Evolutionary conservation across 2,329 filamentous ascomycete species (phyloP).

Genomic region (Xylaria polymorpha): DNA sequence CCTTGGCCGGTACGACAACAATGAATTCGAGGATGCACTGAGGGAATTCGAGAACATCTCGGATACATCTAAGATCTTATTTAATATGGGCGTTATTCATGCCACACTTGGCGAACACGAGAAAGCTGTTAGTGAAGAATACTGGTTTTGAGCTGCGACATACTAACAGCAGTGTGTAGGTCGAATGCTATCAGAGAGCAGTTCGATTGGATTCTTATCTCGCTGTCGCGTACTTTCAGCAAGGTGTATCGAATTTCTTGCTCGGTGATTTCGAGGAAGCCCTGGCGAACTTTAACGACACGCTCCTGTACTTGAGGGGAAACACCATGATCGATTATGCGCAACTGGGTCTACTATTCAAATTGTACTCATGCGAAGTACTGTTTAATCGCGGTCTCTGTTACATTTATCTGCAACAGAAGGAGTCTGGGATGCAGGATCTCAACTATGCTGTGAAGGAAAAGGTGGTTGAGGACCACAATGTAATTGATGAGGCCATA

Average conservation of each 20-base stretch:
- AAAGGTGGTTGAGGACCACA: slow-evolving; percentile 95
- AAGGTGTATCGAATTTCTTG: slow-evolving; percentile 97
- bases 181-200: slow-evolving; percentile 93
- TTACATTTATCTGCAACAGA: slow-evolving; percentile 96
- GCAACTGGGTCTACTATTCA: slow-evolving; percentile 93
- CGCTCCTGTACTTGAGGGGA: slow-evolving; percentile 89
- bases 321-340: slow-evolving; percentile 99
- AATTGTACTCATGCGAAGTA: slow-evolving; percentile 96
- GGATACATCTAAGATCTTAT: slow-evolving; percentile 97
- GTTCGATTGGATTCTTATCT: slow-evolving; percentile 93
- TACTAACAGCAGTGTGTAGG: slow-evolving; percentile 62
- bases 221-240: slow-evolving; percentile 97
- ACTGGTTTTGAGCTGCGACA: not conserved
- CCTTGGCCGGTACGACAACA: slow-evolving; percentile 92
- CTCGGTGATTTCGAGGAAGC: slow-evolving; percentile 98
- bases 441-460: slow-evolving; percentile 91
- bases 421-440: slow-evolving; percentile 90
- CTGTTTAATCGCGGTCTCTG: slow-evolving; percentile 97
- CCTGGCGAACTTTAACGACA: slow-evolving; percentile 98
- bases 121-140: slow-evolving; percentile 77
- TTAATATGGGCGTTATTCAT: slow-evolving; percentile 98
- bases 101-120: slow-evolving; percentile 96
- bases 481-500: slow-evolving; percentile 98
- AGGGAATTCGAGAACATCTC: slow-evolving; percentile 85
- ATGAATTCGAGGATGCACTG: slow-evolving; percentile 93